These are phyloP conservation scores for Saccharomyces hybrid DNA, from an alignment of 1,139 yeast genomes.

Conservation along the genomic window DNA sequence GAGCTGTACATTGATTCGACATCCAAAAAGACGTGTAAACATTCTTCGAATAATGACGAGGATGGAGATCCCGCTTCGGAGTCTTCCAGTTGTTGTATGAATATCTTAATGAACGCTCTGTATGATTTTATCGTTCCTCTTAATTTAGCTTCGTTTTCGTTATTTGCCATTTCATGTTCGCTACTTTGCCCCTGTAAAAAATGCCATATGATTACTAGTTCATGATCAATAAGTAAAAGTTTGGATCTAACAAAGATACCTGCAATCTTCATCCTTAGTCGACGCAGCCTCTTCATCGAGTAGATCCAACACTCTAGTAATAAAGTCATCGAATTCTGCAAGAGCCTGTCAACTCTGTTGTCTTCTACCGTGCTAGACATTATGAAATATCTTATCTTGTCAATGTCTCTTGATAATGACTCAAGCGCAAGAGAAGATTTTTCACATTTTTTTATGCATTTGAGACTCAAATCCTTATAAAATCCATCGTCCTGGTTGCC, in stretches of 20 bases:
- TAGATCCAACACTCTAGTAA: constrained; percentile 25
- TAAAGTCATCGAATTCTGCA: constrained; percentile 20
- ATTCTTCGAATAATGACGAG: constrained; percentile 31
- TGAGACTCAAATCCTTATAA: constrained; percentile 21
- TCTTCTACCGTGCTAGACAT: constrained; percentile 1
- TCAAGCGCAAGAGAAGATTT: constrained; percentile 21
- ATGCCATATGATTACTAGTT: constrained; percentile 13
- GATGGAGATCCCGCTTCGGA: constrained; percentile 26
- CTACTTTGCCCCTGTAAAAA: constrained; percentile 3
- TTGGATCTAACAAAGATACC: constrained; percentile 22
- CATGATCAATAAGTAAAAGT: constrained; percentile 23
- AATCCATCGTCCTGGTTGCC: constrained; percentile 10
- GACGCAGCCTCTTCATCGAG: constrained; percentile 14
- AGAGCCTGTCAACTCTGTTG: constrained; percentile 6
- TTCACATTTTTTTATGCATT: constrained; percentile 23
- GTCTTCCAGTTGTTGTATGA: constrained; percentile 30
- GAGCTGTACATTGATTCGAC: constrained; percentile 35
- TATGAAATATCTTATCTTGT: constrained; percentile 13
- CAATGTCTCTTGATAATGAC: constrained; percentile 11
- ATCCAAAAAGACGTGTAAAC: constrained; percentile 31
- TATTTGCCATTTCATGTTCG: neutral
- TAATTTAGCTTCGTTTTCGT: constrained; percentile 13
- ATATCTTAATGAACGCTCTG: constrained; percentile 28
- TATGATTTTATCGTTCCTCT: constrained; percentile 15
- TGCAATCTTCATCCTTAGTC: constrained; percentile 18